These are phyloP conservation scores for Podila minutissima DNA, from an alignment of 192 early-diverging fungal genomes.

Conservation along the genomic window DNA sequence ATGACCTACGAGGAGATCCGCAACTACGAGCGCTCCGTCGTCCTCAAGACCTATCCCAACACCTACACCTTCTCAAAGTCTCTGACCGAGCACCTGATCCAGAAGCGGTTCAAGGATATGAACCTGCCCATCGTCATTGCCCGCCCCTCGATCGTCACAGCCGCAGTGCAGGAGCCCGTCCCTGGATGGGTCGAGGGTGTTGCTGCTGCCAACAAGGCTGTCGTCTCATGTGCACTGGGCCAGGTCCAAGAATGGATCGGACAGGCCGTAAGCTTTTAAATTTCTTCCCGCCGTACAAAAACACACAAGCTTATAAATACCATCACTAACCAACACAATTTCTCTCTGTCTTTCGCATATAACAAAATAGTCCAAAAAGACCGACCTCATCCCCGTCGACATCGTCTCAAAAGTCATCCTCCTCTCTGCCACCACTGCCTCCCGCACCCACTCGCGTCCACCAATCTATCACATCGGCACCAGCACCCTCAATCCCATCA, in stretches of 20 bases:
- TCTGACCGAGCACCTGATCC: slow-evolving; percentile 57
- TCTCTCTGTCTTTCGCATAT: not conserved
- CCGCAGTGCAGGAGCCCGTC: slow-evolving; percentile 26
- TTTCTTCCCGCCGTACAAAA: not conserved
- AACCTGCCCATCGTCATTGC: slow-evolving; percentile 41
- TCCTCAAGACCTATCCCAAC: slow-evolving; percentile 56
- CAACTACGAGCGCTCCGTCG: slow-evolving; percentile 33
- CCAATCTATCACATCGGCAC: slow-evolving; percentile 40
- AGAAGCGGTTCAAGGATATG: slow-evolving; percentile 46
- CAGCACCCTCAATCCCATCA: slow-evolving; percentile 38
- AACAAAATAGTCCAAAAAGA: slow-evolving; percentile 9
- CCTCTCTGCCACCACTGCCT: slow-evolving; percentile 39
- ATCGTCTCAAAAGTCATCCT: slow-evolving; percentile 43
- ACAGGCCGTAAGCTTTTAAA: slow-evolving; percentile 1
- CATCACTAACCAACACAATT: not conserved
- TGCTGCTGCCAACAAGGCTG: slow-evolving; percentile 40
- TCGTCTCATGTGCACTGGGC: slow-evolving; percentile 33
- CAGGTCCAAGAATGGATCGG: slow-evolving; percentile 52
- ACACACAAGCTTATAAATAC: not conserved
- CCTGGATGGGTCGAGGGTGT: slow-evolving; percentile 49
- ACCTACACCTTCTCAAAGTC: slow-evolving; percentile 58
- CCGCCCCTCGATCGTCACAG: slow-evolving; percentile 44
- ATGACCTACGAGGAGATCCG: slow-evolving; percentile 44
- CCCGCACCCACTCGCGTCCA: slow-evolving; percentile 2
- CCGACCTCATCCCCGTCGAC: slow-evolving; percentile 44